Conservation (phyloP, 345 rosid species). For the Reutealis trisperma region DNA sequence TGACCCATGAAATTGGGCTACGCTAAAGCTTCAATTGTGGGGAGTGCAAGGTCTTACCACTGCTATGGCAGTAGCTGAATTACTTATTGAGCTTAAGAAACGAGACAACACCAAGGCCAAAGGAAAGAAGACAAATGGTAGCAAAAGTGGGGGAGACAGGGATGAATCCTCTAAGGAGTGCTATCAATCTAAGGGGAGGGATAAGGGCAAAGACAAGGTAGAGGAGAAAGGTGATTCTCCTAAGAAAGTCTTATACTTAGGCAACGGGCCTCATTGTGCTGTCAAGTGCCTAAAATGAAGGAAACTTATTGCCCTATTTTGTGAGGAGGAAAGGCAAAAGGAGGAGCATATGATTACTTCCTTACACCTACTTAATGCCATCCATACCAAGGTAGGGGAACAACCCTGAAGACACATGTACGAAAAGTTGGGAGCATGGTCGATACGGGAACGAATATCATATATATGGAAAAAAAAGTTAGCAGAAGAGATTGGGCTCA, state of each 20-base stretch:
- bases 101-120: background rate
- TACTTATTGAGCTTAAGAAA: background rate
- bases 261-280: background rate
- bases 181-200: background rate
- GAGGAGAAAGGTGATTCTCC: background rate
- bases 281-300: background rate
- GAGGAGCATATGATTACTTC: background rate
- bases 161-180: too few species aligned
- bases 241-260: background rate
- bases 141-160: too few species aligned
- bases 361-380: background rate
- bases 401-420: background rate
- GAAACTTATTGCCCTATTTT: background rate
- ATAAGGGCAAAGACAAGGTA: background rate
- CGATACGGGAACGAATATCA: background rate
- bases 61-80: background rate
- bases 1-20: background rate
- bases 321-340: background rate
- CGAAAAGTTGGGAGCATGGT: background rate
- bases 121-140: background rate
- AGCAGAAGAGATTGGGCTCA: background rate
- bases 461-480: background rate
- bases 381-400: too few species aligned
- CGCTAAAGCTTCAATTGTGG: too few species aligned
- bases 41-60: background rate